Evolutionary conservation across 768 basidiomycete species (phyloP).

Genomic region (Serpula lacrymans): DNA sequence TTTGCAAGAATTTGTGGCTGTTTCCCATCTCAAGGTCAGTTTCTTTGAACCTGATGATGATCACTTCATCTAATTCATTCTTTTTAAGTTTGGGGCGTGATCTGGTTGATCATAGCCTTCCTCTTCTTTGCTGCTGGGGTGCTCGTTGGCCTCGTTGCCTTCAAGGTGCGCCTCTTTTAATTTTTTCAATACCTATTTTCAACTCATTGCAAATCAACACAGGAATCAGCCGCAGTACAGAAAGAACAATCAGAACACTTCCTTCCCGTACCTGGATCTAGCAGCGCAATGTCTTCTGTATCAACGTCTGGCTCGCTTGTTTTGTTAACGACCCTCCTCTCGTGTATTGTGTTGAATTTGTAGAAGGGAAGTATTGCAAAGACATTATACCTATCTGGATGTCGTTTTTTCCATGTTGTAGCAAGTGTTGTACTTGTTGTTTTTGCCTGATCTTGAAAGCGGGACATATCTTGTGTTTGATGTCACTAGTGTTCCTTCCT

Average conservation of each 20-base stretch:
- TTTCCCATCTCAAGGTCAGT: constrained; percentile 72
- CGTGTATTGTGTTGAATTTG: constrained; percentile 12
- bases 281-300: constrained; percentile 29
- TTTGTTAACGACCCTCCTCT: constrained; percentile 15
- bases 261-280: constrained; percentile 57
- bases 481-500: background rate
- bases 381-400: no score
- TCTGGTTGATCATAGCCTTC: constrained; percentile 79
- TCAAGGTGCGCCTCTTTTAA: constrained; percentile 55
- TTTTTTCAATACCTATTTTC: background rate
- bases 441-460: no score
- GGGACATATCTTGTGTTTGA: no score
- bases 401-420: background rate
- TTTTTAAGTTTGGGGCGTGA: constrained; percentile 74
- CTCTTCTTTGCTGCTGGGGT: constrained; percentile 73
- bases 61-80: constrained; percentile 8
- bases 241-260: constrained; percentile 49
- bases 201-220: background rate
- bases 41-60: background rate
- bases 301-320: constrained; percentile 20
- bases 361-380: background rate
- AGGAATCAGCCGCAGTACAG: constrained; percentile 65
- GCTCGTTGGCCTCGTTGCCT: constrained; percentile 73
- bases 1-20: constrained; percentile 86
- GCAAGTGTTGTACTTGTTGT: no score